Evolutionary conservation across 73 alveolate genomes (phyloP).

Genomic region (Symbiodinium pilosum): DNA sequence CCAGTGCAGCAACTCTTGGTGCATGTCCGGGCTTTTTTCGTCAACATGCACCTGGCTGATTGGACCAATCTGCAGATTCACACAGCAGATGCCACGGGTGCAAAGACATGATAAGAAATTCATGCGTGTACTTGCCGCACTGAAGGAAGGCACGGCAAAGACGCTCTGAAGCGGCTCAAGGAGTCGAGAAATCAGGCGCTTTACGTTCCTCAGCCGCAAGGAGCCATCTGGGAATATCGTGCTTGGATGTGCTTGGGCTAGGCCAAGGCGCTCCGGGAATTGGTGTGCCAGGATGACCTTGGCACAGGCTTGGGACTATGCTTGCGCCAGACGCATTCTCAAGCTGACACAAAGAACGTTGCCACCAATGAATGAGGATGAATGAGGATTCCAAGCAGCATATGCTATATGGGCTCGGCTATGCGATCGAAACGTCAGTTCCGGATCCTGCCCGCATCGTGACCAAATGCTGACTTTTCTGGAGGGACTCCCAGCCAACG

Average conservation of each 20-base stretch:
- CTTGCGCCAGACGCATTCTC: too few relatives aligned
- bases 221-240: not conserved
- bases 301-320: too few relatives aligned
- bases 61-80: too few relatives aligned
- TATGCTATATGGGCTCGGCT: constrained; percentile 19
- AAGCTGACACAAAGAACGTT: too few relatives aligned
- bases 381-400: not conserved
- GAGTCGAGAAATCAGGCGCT: constrained; percentile 56
- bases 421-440: not conserved
- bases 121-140: too few relatives aligned
- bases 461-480: too few relatives aligned
- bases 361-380: too few relatives aligned
- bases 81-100: not conserved
- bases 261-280: not conserved
- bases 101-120: not conserved
- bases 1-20: constrained; percentile 37
- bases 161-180: constrained; percentile 10
- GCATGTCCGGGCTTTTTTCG: constrained; percentile 52
- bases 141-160: constrained; percentile 16
- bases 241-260: not conserved
- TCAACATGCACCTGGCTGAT: constrained; percentile 70
- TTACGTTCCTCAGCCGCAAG: constrained; percentile 8
- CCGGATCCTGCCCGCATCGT: not conserved
- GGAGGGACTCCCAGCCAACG: too few relatives aligned
- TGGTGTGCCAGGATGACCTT: constrained; percentile 10